Percentiles rank a stretch among this genome's conserved stretches.
Evolutionary conservation across 1,284 basidiomycete genomes (phyloP).

Genomic region (Puccinia hordei): DNA sequence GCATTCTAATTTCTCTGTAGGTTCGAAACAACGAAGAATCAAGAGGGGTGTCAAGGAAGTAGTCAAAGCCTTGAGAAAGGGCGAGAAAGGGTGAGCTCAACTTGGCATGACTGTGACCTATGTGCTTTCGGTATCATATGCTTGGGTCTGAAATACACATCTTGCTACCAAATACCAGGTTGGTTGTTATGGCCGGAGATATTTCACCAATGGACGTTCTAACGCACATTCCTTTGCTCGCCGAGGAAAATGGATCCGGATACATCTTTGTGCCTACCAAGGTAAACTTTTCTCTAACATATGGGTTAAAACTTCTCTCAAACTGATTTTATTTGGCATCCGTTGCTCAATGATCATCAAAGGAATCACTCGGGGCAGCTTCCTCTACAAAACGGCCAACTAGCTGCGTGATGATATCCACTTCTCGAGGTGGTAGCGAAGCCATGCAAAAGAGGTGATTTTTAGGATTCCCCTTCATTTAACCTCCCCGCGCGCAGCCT

Average conservation of each 20-base stretch:
- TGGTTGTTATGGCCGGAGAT: constrained; percentile 91
- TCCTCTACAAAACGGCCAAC: constrained; percentile 97
- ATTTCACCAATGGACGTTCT: constrained; percentile 98
- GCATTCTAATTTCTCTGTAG: constrained; percentile 60
- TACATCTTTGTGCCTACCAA: constrained; percentile 69
- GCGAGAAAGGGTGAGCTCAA: constrained; percentile 79
- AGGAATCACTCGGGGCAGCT: constrained; percentile 84
- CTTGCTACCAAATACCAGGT: constrained; percentile 52
- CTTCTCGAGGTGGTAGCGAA: constrained; percentile 53
- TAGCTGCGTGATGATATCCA: constrained; percentile 85
- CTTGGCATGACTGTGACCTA: neutral
- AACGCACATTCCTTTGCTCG: constrained; percentile 89
- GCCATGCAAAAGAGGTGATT: constrained; percentile 43
- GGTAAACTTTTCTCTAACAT: neutral
- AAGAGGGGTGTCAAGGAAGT: constrained; percentile 96
- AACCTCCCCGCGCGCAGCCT: too few relatives aligned
- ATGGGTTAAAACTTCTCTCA: neutral
- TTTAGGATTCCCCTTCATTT: neutral
- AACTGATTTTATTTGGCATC: constrained; percentile 54
- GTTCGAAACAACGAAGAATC: constrained; percentile 85
- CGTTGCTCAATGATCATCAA: constrained; percentile 72
- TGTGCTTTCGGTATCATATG: constrained; percentile 10
- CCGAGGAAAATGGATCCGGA: constrained; percentile 91
- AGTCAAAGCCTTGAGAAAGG: constrained; percentile 90
- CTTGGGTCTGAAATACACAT: constrained; percentile 9